A percentile compares a stretch with the other conserved stretches of the same genome.
phyloP scores from a whole-genome alignment of 2,329 filamentous ascomycete genomes.

The Neopestalotiopsis clavispora region DNA sequence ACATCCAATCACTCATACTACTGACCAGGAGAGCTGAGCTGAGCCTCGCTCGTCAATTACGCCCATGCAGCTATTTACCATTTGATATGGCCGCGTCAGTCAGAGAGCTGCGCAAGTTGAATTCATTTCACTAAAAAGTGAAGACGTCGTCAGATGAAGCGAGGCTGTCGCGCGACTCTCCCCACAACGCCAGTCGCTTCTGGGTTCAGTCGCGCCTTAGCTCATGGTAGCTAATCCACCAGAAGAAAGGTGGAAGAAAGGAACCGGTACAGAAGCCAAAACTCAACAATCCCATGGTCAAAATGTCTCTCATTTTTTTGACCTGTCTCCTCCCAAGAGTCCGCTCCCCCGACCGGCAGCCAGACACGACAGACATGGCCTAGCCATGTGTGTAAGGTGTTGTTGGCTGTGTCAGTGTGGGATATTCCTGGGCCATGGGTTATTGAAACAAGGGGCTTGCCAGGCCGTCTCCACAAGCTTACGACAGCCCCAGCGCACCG shows the following conservation, averaged over 20 bases:
- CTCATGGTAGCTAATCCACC: neutral
- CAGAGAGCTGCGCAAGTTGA: neutral
- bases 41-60: neutral
- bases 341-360: neutral
- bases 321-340: neutral
- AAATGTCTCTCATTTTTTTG: no score
- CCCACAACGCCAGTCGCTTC: constrained; percentile 5
- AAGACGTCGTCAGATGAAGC: constrained; percentile 16
- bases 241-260: constrained; percentile 3
- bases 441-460: constrained; percentile 10
- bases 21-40: neutral
- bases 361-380: neutral
- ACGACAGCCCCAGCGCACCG: constrained; percentile 9
- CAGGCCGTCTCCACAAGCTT: constrained; percentile 11
- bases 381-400: neutral
- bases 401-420: neutral
- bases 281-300: no score
- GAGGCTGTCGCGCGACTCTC: constrained; percentile 7
- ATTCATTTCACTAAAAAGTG: neutral
- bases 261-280: constrained; percentile 1
- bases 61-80: neutral
- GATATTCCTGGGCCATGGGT: constrained; percentile 5
- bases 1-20: neutral
- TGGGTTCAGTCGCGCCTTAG: neutral
- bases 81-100: constrained; percentile 8